phyloP scores from a whole-genome alignment of 768 basidiomycete species.

The Rhodotorula kratochvilovae region DNA sequence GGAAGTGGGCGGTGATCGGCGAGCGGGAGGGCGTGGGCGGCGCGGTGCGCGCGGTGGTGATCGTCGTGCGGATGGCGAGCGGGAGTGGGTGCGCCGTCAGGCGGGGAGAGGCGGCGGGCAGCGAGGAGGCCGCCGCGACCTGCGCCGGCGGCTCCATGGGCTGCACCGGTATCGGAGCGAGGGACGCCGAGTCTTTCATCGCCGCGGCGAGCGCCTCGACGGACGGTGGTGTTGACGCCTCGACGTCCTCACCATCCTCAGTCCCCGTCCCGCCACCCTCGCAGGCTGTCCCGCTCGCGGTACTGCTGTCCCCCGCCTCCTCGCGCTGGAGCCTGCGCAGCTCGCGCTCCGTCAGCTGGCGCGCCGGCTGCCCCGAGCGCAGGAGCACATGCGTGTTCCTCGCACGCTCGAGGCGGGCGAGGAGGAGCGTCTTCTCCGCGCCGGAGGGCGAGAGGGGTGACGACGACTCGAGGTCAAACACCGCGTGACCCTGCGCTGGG shows the following conservation, averaged over 20 bases:
- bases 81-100: not conserved
- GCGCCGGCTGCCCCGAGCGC: not conserved
- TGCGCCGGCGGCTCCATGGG: not conserved
- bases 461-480: not conserved
- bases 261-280: not conserved
- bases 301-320: not conserved
- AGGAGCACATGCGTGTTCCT: not conserved
- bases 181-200: no score
- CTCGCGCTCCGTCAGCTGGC: not conserved
- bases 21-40: not conserved
- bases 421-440: conserved; percentile 4
- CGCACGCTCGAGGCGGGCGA: not conserved
- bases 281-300: not conserved
- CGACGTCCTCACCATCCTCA: not conserved
- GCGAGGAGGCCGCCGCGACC: no score
- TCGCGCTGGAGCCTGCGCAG: not conserved
- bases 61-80: not conserved
- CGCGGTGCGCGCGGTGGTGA: not conserved
- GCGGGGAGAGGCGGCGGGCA: not conserved
- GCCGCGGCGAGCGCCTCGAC: not conserved
- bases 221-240: not conserved
- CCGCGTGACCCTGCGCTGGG: no score
- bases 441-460: conserved; percentile 1
- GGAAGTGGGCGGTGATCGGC: not conserved
- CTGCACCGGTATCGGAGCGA: no score